Base-by-base conservation (phyloP, 768 basidiomycete genomes). In the Rhodotorula paludigena region DNA sequence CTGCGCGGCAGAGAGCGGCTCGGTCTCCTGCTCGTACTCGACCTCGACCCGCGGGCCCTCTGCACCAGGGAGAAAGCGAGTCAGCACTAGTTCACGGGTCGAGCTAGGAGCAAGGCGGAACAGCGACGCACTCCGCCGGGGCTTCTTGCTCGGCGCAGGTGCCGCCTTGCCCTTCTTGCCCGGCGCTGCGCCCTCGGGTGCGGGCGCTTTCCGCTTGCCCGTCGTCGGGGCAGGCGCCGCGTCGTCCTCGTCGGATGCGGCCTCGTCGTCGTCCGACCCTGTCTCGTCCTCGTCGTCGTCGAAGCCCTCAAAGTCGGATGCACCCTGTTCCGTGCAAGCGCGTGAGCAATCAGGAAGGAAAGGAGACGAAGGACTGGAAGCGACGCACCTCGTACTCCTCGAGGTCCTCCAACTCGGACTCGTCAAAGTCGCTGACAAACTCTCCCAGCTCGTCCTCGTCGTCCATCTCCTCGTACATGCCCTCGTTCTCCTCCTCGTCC, bases 1-100 rank as follows among this genome's bases (percentile, higher is more conserved):
- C 38, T 56, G 35, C 32, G 32, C 30, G 1, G 48, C 58, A 12
- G 58, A 45, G n/a, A 69, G n/a, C 53, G 68, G 28, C 57, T 79
- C 90, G 78, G 88, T 82, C 80, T 96, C 93, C 77, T 90, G 85
- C 78, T 98, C 93, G 85, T 96, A 96, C 79, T 97, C 94, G 75
- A 98, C 87, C 77, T 97, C 90, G 76, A 98, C 87, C 71, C 87
- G 82, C 28, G 91, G 87, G 28, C 86, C 89, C 75, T 82, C 87
- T 87, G 77, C 38, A 8, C 42, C 16, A 23, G 5, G 36, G 15
- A 33, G n/a, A 23, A 57, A 58, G 59, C 2, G 5, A 33, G 2
- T n/a, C 36, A 35, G 20, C n/a, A 20, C 54, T 42, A 6, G 5
- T 23, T 5, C 5, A 42, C 39, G 30, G 54, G 39, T 54, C 49